A percentile compares a stretch with the other conserved stretches of the same genome.
phyloP scores from a whole-genome alignment of 352 stramenopile genomes.

The Phytophthora crassamura region DNA sequence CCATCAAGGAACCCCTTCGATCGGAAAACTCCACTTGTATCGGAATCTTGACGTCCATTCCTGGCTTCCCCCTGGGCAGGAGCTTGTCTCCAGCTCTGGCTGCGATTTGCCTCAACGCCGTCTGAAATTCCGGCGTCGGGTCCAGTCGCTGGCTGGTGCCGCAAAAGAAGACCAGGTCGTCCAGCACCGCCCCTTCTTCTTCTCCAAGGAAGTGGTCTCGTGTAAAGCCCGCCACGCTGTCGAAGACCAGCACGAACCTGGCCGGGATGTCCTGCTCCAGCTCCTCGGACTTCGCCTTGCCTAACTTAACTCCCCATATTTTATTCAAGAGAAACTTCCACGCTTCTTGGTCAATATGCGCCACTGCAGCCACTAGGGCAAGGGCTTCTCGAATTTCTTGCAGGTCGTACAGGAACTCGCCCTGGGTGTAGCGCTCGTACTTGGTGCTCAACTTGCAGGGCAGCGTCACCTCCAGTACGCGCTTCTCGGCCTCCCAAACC shows the following conservation, averaged over 20 bases:
- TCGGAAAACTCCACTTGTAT: background rate
- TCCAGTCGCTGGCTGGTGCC: background rate
- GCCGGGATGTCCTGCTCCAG: constrained; percentile 1
- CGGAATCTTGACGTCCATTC: background rate
- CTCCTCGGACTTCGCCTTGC: constrained; percentile 9
- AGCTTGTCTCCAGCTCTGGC: background rate
- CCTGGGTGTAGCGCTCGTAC: background rate
- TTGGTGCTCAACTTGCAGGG: background rate
- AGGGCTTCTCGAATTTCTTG: background rate
- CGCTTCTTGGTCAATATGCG: constrained; percentile 7
- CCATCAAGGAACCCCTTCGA: background rate
- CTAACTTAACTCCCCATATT: constrained; percentile 1
- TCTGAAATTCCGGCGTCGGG: too few relatives aligned
- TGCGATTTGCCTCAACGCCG: background rate
- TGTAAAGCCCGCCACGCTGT: background rate
- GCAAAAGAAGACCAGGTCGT: background rate
- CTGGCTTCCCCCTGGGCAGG: background rate
- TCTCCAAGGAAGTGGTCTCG: too few relatives aligned
- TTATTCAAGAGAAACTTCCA: constrained; percentile 8
- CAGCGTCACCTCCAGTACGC: constrained; percentile 1
- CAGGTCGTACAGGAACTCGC: background rate
- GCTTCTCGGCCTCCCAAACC: constrained; percentile 3
- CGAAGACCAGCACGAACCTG: constrained; percentile 4
- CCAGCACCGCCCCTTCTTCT: background rate
- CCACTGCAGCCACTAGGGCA: background rate